Conservation (phyloP, 2,329 filamentous ascomycete species). For the Scolecobasidium constrictum region DNA sequence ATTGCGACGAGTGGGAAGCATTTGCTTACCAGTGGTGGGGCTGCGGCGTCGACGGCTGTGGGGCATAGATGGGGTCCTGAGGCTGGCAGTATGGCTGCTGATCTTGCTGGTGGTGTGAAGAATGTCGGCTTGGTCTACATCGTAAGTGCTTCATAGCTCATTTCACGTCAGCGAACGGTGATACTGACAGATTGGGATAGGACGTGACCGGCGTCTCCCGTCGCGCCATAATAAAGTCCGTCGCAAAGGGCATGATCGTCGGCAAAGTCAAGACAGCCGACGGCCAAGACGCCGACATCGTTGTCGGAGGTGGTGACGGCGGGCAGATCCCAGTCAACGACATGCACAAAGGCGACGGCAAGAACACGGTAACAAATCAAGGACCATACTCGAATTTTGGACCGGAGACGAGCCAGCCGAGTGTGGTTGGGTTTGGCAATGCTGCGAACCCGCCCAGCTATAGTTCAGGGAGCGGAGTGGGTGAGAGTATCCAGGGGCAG, state of each 20-base stretch:
- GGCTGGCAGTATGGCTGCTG: conserved; percentile 64
- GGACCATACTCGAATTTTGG: conserved; percentile 19
- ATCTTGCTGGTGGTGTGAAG: conserved; percentile 78
- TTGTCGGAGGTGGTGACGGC: conserved; percentile 56
- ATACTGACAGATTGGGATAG: too few species aligned
- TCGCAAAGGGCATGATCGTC: conserved; percentile 89
- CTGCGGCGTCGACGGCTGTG: conserved; percentile 76
- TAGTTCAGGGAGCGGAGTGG: neutral
- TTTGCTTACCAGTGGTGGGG: conserved; percentile 61
- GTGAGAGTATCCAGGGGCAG: neutral
- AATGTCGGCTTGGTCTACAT: conserved; percentile 97
- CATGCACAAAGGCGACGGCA: conserved; percentile 22
- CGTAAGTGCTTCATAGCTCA: conserved; percentile 3
- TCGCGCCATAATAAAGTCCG: conserved; percentile 81
- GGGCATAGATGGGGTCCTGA: conserved; percentile 82
- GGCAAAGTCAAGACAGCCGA: conserved; percentile 55
- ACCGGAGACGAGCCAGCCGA: conserved; percentile 13
- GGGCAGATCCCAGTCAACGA: conserved; percentile 16
- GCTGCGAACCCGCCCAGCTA: neutral
- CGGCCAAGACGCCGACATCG: conserved; percentile 50
- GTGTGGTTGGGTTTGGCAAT: conserved; percentile 25
- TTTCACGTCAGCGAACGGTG: too few species aligned
- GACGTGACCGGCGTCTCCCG: conserved; percentile 89
- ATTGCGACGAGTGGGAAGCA: conserved; percentile 78
- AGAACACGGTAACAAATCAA: conserved; percentile 18